Base-by-base conservation (phyloP, 2,329 filamentous ascomycete genomes). In the Pezizomycotina sp. region DNA sequence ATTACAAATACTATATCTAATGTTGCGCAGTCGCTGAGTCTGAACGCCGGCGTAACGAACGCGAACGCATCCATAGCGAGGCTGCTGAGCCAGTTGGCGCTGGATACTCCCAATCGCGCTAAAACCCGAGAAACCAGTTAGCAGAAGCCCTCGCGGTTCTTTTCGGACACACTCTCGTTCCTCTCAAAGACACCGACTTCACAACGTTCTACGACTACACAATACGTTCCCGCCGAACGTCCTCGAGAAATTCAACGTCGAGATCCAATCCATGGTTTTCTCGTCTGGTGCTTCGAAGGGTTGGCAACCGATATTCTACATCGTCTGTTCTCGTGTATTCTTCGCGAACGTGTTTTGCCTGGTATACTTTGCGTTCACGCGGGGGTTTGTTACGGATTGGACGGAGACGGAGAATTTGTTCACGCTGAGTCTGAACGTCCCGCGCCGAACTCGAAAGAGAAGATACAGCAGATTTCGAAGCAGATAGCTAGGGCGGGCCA, bases 381-480 rank as follows among this genome's bases (percentile, higher is more conserved):
- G 60, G 4, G 68, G 69, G 1, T 65, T 80, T 14, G 69, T 86
- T 5, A 83, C 76, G 1, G 80, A 86, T 57, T 83, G 77, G 51
- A 78, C 73, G 0, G 78, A 86, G 50, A 76, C 78, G 1, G 70
- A 75, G 35, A 83, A 83, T 51, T 58, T 83, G 2, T 83, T 84
- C 49, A 62, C 71, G 0, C 57, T 83, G 0, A 74, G 77, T 2
- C 62, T 84, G 34, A 82, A 82, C 51, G 68, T 62, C 16, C 69
- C 69, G 0, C 63, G n/a, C n/a, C n/a, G n/a, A n/a, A n/a, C n/a
- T n/a, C n/a, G n/a, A n/a, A n/a, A n/a, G n/a, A n/a, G n/a, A n/a
- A n/a, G n/a, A n/a, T n/a, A n/a, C n/a, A n/a, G n/a, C n/a, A n/a
- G n/a, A n/a, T n/a, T n/a, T n/a, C n/a, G n/a, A n/a, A n/a, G n/a